Base-by-base conservation (phyloP, 176 grass and related monocot genomes). In the Lolium perenne region DNA sequence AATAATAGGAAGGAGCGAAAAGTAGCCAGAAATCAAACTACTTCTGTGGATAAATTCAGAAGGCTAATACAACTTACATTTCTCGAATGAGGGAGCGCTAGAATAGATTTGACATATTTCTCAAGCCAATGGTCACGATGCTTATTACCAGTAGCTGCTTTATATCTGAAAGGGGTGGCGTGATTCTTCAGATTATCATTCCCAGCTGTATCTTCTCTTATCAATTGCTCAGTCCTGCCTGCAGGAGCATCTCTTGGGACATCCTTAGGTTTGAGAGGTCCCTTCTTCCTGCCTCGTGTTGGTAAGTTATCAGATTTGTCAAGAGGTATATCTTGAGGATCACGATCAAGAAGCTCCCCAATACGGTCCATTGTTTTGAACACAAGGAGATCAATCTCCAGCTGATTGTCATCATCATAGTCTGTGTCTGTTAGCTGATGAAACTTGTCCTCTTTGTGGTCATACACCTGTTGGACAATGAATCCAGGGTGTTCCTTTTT, bases 401-500 rank as follows among this genome's bases (percentile, higher is more conserved):
- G 81, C 82, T 94, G 90, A 47, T 89, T 94, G 80, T 45, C 82
- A 59, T 92, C 94, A 21, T 94, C 92, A 72, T 94, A 99, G 25
- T 98, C 92, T 16, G 92, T 92, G 74, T 98, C 94, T n/a, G 92
- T 96, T 58, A 96, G 80, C 65, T 94, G 91, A 78, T 87, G 94
- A 14, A 92, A 72, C 82, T 92, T 99, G 54, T 89, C 93, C 22
- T 91, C 72, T 86, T 77, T 68, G 92, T 92, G 73, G 56, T 96
- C 94, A 69, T 99, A 99, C 11, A 96, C 92, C 77, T 91, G 94
- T 89, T 99, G 94, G 58, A 99, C 94, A 14, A 99, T 89, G 77
- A 99, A 99, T 74, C 97, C 97, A 66, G 97, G 97, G 87, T 91
- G 90, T 80, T 94, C 84, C 67, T 93, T 90, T n/a, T 94, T 94